Percentiles rank a stretch among this genome's conserved stretches.
These are phyloP conservation scores for Hypoxylon fuscum DNA, from an alignment of 495 filamentous ascomycete species.

Conservation along the genomic window DNA sequence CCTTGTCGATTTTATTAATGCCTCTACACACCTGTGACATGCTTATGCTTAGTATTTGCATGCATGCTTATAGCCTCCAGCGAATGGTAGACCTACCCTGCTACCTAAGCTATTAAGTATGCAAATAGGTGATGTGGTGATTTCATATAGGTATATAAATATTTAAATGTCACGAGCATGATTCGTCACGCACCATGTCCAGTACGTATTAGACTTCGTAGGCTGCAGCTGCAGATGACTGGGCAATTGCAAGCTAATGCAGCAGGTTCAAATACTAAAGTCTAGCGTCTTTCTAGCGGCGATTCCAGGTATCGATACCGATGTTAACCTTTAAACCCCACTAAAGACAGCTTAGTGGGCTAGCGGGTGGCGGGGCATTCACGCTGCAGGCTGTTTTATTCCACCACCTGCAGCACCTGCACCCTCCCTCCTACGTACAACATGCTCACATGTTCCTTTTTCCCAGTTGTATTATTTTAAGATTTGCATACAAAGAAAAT, in stretches of 20 bases:
- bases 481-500: not conserved
- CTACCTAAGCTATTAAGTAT: too few species aligned
- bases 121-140: not conserved
- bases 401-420: constrained; percentile 3
- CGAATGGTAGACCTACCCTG: not conserved
- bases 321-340: not conserved
- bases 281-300: constrained; percentile 20
- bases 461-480: not conserved
- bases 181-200: constrained; percentile 29
- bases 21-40: not conserved
- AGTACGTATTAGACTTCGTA: not conserved
- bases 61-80: too few species aligned
- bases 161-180: constrained; percentile 24
- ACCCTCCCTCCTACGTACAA: constrained; percentile 2
- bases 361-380: constrained; percentile 33
- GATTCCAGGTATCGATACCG: constrained; percentile 15
- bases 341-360: constrained; percentile 1
- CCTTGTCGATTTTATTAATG: constrained; percentile 6
- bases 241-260: constrained; percentile 27
- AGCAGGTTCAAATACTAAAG: constrained; percentile 3
- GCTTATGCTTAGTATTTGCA: not conserved
- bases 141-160: constrained; percentile 6
- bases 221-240: constrained; percentile 21
- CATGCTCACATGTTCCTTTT: constrained; percentile 28
- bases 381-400: constrained; percentile 18